phyloP scores from a whole-genome alignment of 1,139 yeast genomes.

The Suhomyces bokatorum region DNA sequence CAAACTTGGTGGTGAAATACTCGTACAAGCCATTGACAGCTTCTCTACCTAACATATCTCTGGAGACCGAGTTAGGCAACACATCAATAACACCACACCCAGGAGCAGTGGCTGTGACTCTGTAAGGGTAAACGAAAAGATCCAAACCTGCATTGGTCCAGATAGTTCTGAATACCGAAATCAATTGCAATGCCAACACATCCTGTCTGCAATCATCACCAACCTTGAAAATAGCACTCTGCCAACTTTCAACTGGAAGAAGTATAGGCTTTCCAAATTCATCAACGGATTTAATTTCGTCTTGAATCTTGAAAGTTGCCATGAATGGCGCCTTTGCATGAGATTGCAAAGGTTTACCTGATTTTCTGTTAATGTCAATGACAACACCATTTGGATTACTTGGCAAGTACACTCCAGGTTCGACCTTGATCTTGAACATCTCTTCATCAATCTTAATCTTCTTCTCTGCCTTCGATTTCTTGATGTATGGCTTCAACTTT shows the following conservation, averaged over 20 bases:
- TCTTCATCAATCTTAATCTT: slow-evolving; percentile 96
- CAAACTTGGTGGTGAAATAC: slow-evolving; percentile 88
- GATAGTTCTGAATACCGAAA: slow-evolving; percentile 86
- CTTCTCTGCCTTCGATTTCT: slow-evolving; percentile 93
- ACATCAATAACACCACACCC: slow-evolving; percentile 99
- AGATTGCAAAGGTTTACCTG: slow-evolving; percentile 95
- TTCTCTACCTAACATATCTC: slow-evolving; percentile 98
- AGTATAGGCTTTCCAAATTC: slow-evolving; percentile 42
- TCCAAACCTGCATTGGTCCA: slow-evolving; percentile 90
- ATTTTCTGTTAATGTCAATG: slow-evolving; percentile 84
- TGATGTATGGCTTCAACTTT: slow-evolving; percentile 88
- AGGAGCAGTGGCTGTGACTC: slow-evolving; percentile 98
- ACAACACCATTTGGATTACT: slow-evolving; percentile 96
- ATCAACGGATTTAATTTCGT: slow-evolving; percentile 47
- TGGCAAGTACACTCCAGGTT: slow-evolving; percentile 88
- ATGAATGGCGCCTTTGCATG: slow-evolving; percentile 98
- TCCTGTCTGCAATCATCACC: slow-evolving; percentile 99
- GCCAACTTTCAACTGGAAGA: slow-evolving; percentile 63
- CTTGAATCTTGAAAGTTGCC: slow-evolving; percentile 89
- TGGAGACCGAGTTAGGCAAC: slow-evolving; percentile 86
- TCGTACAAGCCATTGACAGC: slow-evolving; percentile 97
- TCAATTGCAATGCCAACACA: slow-evolving; percentile 87
- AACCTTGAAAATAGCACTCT: slow-evolving; percentile 96
- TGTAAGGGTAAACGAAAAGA: slow-evolving; percentile 85
- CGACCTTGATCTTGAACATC: slow-evolving; percentile 76